Base-by-base conservation (phyloP, 257 asterid species). In the Mitragyna speciosa region DNA sequence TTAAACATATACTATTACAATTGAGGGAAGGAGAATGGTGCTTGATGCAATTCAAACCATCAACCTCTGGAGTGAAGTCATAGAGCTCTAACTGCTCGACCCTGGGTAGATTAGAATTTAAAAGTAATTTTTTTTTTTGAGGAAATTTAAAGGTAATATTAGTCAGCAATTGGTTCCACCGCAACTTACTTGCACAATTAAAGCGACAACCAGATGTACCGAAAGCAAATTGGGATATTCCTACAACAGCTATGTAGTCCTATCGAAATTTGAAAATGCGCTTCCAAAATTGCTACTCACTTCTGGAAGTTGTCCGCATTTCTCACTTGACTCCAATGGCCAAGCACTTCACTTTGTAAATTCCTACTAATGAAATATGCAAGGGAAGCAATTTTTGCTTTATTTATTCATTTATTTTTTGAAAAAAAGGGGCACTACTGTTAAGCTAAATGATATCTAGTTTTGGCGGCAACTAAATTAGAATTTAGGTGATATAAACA, bases 91-190 rank as follows among this genome's bases (percentile, higher is more conserved):
- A n/a, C n/a, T n/a, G n/a, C n/a, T n/a, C n/a, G n/a, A n/a, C n/a
- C n/a, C n/a, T n/a, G n/a, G n/a, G n/a, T n/a, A n/a, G n/a, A n/a
- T n/a, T n/a, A n/a, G n/a, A n/a, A n/a, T n/a, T n/a, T n/a, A n/a
- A n/a, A n/a, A n/a, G n/a, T n/a, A n/a, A n/a, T n/a, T n/a, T n/a
- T n/a, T n/a, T n/a, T n/a, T n/a, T n/a, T n/a, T n/a, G n/a, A n/a
- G n/a, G n/a, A n/a, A n/a, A n/a, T n/a, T 75, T 69, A 12, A 33
- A 15, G 24, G 24, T 8, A 24, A 76, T 0, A 5, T 56, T 78
- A 64, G 80, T 82, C 69, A 66, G 79, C 76, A 78, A 73, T 47
- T 65, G 52, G 65, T 30, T 51, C 41, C 14, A 10, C 30, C 16
- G 52, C 1, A 28, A 15, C 78, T 26, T 73, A 63, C 78, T 67